Evolutionary conservation across 2,329 filamentous ascomycete species (phyloP), one percentile per base, ranked within the genome.

Genomic region (Cercospora berteroae): DNA sequence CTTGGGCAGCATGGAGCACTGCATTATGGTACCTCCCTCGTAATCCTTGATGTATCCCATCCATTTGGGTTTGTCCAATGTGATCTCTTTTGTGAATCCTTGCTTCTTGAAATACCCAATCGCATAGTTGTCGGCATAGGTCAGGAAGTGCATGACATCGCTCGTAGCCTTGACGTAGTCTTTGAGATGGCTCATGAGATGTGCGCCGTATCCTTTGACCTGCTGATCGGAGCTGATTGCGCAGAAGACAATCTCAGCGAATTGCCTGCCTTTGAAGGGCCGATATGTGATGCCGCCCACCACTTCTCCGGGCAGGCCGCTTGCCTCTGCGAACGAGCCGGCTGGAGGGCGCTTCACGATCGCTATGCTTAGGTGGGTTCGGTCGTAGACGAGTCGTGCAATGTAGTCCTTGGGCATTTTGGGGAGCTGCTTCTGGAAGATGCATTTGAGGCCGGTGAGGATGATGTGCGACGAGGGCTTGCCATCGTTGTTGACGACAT

Each of bases 11-110:
- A 99, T 98, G 62, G 91, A 93, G 77, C 95, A 99, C 81, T 99
- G 95, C 95, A 99, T 99, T 69, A 99, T 96, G 0, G 95, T 99
- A 67, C 95, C 95, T 66, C 95, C 95, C 80, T 99, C 95, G 79
- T 99, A 99, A 78, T 99, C 95, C 78, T 99, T 99, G 83, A 99
- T 99, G 76, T 98, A 99, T 2, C 95, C 95, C 95, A 98, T 98
- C 95, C 95, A 99, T 3, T 93, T 89, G 2, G 90, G 89, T 75
- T 89, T 91, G 67, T 95, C 91, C 0, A 99, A 87, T 0, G 94
- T 97, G 71, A 99, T 98, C 75, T 99, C 94, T 79, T 99, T 99
- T 1, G 95, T 98, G 77, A 99, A 99, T 0, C 95, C 95, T 78
- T 99, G 95, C 79, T 99, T 99, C 80, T 98, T 96, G 81, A 99